Evolutionary conservation across 2,329 filamentous ascomycete species (phyloP).

Genomic region (Diplocarpon mali): DNA sequence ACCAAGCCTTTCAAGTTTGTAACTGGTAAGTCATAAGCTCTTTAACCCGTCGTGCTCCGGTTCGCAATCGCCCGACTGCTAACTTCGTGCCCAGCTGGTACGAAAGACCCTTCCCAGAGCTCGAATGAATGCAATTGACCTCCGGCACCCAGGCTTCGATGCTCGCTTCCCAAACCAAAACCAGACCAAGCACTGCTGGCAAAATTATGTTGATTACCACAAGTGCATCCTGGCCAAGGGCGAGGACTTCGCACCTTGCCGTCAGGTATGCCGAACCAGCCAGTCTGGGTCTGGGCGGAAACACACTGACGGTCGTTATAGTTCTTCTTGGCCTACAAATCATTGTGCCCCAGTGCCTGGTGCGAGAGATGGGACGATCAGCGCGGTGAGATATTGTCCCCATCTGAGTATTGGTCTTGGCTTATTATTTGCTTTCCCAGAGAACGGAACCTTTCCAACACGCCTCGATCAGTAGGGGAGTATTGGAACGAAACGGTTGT

Average conservation of each 20-base stretch:
- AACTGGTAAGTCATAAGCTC: constrained; percentile 59
- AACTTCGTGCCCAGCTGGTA: constrained; percentile 37
- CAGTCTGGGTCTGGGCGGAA: constrained; percentile 26
- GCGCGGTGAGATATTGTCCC: constrained; percentile 55
- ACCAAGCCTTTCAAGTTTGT: constrained; percentile 99
- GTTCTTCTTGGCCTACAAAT: constrained; percentile 96
- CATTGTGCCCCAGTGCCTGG: constrained; percentile 94
- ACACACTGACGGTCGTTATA: constrained; percentile 31
- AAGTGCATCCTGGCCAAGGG: constrained; percentile 98
- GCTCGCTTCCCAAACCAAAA: constrained; percentile 98
- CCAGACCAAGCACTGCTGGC: constrained; percentile 99
- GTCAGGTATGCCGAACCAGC: constrained; percentile 56
- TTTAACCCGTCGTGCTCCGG: constrained; percentile 13
- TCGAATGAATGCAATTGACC: constrained; percentile 13
- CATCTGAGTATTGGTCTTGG: background rate
- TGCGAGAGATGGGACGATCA: constrained; percentile 93
- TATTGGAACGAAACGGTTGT: background rate
- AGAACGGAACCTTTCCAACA: constrained; percentile 57
- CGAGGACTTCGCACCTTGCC: constrained; percentile 95
- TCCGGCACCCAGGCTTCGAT: constrained; percentile 65
- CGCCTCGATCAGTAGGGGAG: constrained; percentile 42
- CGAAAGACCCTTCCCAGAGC: constrained; percentile 19
- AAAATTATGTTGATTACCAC: constrained; percentile 99
- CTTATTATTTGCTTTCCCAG: constrained; percentile 31
- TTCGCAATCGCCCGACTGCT: constrained; percentile 29